Percentiles rank a stretch among this genome's conserved stretches.
phyloP scores from a whole-genome alignment of 2,329 filamentous ascomycete genomes.

The Ilyonectria robusta region DNA sequence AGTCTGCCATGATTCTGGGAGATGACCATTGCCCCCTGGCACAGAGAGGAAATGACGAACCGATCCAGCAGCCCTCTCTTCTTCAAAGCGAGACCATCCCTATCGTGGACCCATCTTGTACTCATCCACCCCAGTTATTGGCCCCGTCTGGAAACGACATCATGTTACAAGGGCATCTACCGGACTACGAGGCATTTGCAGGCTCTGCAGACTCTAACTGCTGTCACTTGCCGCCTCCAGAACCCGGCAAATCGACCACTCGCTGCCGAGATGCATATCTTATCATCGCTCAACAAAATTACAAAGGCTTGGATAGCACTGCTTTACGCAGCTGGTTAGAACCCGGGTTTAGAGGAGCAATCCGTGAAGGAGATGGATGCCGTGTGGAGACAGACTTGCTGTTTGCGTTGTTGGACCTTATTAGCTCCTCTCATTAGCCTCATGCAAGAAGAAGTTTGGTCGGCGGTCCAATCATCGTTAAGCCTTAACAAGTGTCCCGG shows the following conservation, averaged over 20 bases:
- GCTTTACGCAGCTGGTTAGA: constrained; percentile 12
- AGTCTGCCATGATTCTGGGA: neutral
- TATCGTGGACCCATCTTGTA: neutral
- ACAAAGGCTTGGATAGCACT: neutral
- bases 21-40: neutral
- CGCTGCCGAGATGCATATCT: constrained; percentile 25
- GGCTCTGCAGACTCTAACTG: constrained; percentile 6
- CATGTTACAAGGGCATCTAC: neutral
- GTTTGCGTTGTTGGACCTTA: constrained; percentile 29
- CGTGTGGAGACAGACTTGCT: constrained; percentile 32
- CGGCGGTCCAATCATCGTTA: too few species aligned
- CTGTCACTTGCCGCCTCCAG: neutral
- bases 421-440: constrained; percentile 8
- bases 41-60: neutral
- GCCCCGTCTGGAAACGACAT: constrained; percentile 2
- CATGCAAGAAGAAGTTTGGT: too few species aligned
- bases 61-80: neutral
- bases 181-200: neutral
- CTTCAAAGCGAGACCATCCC: neutral
- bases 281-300: constrained; percentile 29
- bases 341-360: constrained; percentile 24
- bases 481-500: too few species aligned
- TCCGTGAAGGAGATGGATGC: constrained; percentile 19
- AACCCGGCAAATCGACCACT: constrained; percentile 23
- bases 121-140: neutral